Base-by-base conservation (phyloP, 306 rosid species). In the Mucuna pruriens region DNA sequence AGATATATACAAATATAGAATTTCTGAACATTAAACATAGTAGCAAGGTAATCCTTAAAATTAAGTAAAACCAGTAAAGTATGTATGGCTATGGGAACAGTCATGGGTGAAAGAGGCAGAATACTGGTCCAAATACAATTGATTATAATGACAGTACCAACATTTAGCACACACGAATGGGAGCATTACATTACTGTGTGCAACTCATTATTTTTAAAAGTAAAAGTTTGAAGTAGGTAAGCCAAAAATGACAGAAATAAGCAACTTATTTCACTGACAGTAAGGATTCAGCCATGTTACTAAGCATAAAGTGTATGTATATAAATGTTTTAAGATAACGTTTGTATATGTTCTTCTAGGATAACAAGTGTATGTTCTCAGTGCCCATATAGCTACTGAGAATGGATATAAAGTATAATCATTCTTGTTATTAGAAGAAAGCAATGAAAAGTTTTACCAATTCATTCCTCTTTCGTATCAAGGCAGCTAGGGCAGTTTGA, bases 381-480 rank as follows among this genome's bases (percentile, higher is more conserved):
- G 58, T 64, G 73, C 52, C 38, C 6, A 65, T 11, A 46, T 36
- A 38, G 51, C 48, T 74, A 65, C 39, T 44, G 68, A 60, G 33
- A 71, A 71, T 71, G 78, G 11, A 54, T 60, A 44, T 13, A 46
- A 26, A 76, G 39, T 48, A 60, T 40, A 38, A 44, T 51, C 73
- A 51, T 26, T 77, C 11, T 62, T 83, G 63, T 61, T 33, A 54
- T 4, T 54, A 62, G 79, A 72, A 75, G 55, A 66, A 75, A 52
- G 34, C 34, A 11, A 76, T 10, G 57, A 75, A 54, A 72, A 46
- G 19, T 38, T 4, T 48, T 91, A 92, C 97, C 95, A 90, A 90
- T n/a, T 84, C 79, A 80, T 84, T 83, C 84, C 91, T 91, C 88
- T 81, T 88, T 54, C 82, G 78, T 26, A 73, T 85, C 77, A 91